These are phyloP conservation scores for Eucalyptus regnans DNA, from an alignment of 345 rosid species.

Conservation along the genomic window DNA sequence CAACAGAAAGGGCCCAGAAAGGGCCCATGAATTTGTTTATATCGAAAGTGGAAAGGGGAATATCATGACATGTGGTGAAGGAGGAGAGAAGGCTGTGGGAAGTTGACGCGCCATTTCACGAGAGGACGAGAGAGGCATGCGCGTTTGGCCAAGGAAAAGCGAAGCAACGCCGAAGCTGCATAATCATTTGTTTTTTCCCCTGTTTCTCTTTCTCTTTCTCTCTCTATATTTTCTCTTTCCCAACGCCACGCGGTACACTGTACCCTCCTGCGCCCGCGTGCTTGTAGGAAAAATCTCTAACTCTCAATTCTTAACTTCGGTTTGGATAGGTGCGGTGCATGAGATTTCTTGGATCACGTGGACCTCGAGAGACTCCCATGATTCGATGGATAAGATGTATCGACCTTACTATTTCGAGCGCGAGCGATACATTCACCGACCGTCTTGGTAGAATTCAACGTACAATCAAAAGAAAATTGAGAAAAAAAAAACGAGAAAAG, in stretches of 20 bases:
- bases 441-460: accelerated
- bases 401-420: background rate
- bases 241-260: background rate
- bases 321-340: background rate
- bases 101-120: background rate
- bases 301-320: background rate
- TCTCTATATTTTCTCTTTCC: background rate
- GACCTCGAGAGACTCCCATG: background rate
- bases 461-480: too few relatives aligned
- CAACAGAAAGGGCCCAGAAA: background rate
- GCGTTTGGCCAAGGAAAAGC: background rate
- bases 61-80: background rate
- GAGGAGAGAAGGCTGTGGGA: background rate
- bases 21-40: background rate
- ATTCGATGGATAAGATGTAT: background rate
- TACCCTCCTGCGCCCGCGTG: background rate
- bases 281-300: background rate
- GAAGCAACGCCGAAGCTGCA: background rate
- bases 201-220: background rate
- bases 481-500: too few relatives aligned
- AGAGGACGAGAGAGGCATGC: background rate
- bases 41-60: background rate
- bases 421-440: background rate
- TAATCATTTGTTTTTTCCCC: background rate
- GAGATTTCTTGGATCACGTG: background rate